These are phyloP conservation scores for Pisolithus orientalis DNA, from an alignment of 768 basidiomycete species.

Conservation along the genomic window DNA sequence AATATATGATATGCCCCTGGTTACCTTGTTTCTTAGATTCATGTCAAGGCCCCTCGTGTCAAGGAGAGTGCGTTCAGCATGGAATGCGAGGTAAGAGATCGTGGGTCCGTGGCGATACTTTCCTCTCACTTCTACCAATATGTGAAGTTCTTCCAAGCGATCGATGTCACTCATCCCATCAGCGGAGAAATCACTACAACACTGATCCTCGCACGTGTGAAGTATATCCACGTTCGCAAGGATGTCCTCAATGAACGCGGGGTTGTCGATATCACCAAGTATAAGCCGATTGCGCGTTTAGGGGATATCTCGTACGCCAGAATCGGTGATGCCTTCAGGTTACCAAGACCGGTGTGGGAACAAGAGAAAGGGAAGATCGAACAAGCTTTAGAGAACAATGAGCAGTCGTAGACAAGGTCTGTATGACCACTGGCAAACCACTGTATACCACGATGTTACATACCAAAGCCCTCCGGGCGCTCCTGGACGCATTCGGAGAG, in stretches of 20 bases:
- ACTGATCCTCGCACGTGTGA: slow-evolving; percentile 33
- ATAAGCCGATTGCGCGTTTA: slow-evolving; percentile 31
- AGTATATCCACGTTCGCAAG: slow-evolving; percentile 36
- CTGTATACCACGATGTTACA: no score
- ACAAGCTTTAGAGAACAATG: slow-evolving; percentile 2
- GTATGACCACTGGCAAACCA: neutral
- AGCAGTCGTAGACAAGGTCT: neutral
- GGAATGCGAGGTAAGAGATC: slow-evolving; percentile 30
- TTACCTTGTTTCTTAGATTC: slow-evolving; percentile 13
- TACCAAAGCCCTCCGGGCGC: no score
- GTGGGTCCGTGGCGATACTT: neutral
- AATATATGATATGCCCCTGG: neutral
- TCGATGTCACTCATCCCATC: slow-evolving; percentile 28
- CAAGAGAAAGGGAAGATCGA: slow-evolving; percentile 12
- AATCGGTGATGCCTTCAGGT: slow-evolving; percentile 23
- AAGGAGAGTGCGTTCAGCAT: slow-evolving; percentile 42
- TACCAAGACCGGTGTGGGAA: slow-evolving; percentile 18
- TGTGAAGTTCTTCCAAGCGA: slow-evolving; percentile 22
- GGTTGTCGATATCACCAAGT: slow-evolving; percentile 29
- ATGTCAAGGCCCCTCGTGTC: slow-evolving; percentile 35
- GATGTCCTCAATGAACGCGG: slow-evolving; percentile 32
- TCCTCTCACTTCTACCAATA: slow-evolving; percentile 7
- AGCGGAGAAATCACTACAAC: slow-evolving; percentile 21
- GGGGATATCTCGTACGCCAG: slow-evolving; percentile 35
- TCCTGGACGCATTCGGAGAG: no score